A percentile compares a stretch with the other conserved stretches of the same genome.
These are phyloP conservation scores for Jackrogersella minutella DNA, from an alignment of 495 filamentous ascomycete species.

Conservation along the genomic window DNA sequence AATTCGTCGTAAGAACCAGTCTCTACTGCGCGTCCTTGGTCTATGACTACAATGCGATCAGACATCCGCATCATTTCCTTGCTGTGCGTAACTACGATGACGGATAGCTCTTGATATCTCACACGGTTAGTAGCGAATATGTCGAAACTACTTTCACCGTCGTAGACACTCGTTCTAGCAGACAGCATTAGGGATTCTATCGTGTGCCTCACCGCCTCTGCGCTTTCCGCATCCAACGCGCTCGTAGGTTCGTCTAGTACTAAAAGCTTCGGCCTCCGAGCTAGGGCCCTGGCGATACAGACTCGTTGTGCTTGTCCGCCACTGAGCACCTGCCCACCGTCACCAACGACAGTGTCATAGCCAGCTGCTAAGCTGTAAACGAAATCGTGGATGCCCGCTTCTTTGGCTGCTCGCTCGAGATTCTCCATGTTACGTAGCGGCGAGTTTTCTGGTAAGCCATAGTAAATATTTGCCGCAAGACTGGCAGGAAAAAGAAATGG, in stretches of 20 bases:
- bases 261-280: slow-evolving; percentile 72
- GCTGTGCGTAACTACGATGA: slow-evolving; percentile 80
- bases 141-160: slow-evolving; percentile 4
- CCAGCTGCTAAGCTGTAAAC: slow-evolving; percentile 74
- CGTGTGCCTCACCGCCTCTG: slow-evolving; percentile 69
- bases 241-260: slow-evolving; percentile 91
- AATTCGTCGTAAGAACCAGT: slow-evolving; percentile 68
- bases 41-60: slow-evolving; percentile 73
- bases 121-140: not conserved
- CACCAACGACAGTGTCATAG: slow-evolving; percentile 79
- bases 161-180: not conserved
- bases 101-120: slow-evolving; percentile 51
- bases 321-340: slow-evolving; percentile 76
- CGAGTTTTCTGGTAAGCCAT: slow-evolving; percentile 66
- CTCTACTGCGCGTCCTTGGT: slow-evolving; percentile 72
- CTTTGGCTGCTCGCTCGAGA: slow-evolving; percentile 66
- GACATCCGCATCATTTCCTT: slow-evolving; percentile 85
- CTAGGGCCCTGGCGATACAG: slow-evolving; percentile 81
- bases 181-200: slow-evolving; percentile 61
- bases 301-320: slow-evolving; percentile 88
- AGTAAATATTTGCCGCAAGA: slow-evolving; percentile 79
- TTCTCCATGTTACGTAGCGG: slow-evolving; percentile 47
- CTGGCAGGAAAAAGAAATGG: slow-evolving; percentile 79
- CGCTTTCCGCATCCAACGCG: slow-evolving; percentile 76
- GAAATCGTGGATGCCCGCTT: slow-evolving; percentile 83